Base-by-base conservation (phyloP, 2,329 filamentous ascomycete genomes). In the Endocalyx cinctus region DNA sequence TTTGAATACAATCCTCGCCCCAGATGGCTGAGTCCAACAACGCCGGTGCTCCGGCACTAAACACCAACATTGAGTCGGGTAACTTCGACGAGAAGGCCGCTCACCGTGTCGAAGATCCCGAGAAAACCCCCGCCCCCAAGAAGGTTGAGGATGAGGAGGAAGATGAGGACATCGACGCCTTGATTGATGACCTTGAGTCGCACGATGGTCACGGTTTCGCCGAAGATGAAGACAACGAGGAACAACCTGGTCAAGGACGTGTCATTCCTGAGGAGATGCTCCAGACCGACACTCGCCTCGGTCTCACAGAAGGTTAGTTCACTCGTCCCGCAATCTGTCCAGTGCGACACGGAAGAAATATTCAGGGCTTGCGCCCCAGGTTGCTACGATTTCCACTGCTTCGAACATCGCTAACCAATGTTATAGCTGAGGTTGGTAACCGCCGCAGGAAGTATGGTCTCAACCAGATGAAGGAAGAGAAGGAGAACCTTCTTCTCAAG, bases 381-480 rank as follows among this genome's bases (percentile, higher is more conserved):
- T n/a, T n/a, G n/a, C n/a, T n/a, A n/a, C n/a, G n/a, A n/a, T n/a
- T n/a, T n/a, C n/a, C n/a, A n/a, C n/a, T n/a, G n/a, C n/a, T n/a
- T n/a, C n/a, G n/a, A n/a, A n/a, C n/a, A n/a, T n/a, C n/a, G n/a
- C 23, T 37, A 16, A 42, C 46, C 49, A 41, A 14, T 22, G 23
- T 4, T 16, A 14, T 18, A 56, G 52, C 50, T 19, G 51, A 56
- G 51, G 52, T 56, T 17, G 37, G 31, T 23, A 52, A 50, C 38
- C 62, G 62, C 33, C 70, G 77, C 28, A 81, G 74, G 60, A 80
- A 78, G 61, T 86, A 81, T 59, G 87, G 87, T 59, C 70, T 85
- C 56, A 94, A 95, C 60, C 80, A 87, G 60, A 87, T 94, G 84
- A 88, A 85, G 65, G 86, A 94, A 66, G 84, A 90, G 69, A 88